Evolutionary conservation across 2,329 filamentous ascomycete species (phyloP).

Genomic region (Cladobotryum protrusum): DNA sequence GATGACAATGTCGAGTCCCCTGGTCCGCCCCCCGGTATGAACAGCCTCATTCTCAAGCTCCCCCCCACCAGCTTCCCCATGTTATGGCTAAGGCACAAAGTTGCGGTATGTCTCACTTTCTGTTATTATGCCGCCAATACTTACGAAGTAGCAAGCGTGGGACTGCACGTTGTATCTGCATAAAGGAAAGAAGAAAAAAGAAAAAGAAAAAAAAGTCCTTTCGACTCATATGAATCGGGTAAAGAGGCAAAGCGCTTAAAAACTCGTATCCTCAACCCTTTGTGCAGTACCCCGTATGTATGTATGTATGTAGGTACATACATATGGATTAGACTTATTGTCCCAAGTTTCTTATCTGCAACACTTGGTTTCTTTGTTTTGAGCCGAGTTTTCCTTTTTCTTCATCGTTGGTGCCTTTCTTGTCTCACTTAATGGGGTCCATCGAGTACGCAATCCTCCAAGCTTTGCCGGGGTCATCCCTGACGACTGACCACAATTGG

Average conservation of each 20-base stretch:
- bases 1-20: too few species aligned
- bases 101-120: neutral
- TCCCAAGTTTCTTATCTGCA: neutral
- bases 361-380: conserved; percentile 13
- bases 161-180: neutral
- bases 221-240: too few species aligned
- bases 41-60: neutral
- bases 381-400: conserved; percentile 6
- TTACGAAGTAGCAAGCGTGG: neutral
- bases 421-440: neutral
- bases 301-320: neutral
- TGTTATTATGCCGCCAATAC: neutral
- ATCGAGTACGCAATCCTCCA: neutral
- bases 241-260: too few species aligned
- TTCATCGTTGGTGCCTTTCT: conserved; percentile 12
- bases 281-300: neutral
- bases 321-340: neutral
- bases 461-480: neutral
- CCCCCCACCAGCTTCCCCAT: neutral
- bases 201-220: too few species aligned
- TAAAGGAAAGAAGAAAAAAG: too few species aligned
- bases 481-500: neutral
- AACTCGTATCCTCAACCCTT: too few species aligned
- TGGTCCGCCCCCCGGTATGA: too few species aligned
- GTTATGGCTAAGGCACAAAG: neutral